Percentiles rank a stretch among this genome's conserved stretches.
Evolutionary conservation across 306 rosid species (phyloP).

Genomic region (Pueraria montana): DNA sequence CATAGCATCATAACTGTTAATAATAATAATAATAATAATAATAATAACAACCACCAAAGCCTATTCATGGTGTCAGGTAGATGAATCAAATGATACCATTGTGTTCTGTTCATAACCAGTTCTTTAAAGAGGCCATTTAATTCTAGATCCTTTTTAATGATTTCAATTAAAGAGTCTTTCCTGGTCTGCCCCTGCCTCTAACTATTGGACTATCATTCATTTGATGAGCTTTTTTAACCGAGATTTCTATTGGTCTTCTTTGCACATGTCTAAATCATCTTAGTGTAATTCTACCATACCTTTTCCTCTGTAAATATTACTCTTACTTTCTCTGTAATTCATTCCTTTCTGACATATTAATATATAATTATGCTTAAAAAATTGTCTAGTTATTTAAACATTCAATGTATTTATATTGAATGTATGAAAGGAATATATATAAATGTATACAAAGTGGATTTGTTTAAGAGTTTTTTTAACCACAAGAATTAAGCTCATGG

Average conservation of each 20-base stretch:
- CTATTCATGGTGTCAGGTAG: background rate
- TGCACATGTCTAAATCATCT: background rate
- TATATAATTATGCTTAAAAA: background rate
- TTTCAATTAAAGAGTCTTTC: background rate
- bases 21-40: background rate
- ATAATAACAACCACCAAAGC: background rate
- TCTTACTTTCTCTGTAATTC: background rate
- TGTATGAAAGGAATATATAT: background rate
- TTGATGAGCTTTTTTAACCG: background rate
- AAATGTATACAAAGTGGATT: background rate
- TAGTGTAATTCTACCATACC: background rate
- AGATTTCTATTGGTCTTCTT: background rate
- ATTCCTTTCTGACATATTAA: background rate
- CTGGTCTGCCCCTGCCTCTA: background rate
- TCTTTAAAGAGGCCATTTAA: background rate
- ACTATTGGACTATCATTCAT: background rate
- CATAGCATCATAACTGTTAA: constrained; percentile 9
- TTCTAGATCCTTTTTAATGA: background rate
- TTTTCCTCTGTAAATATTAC: background rate
- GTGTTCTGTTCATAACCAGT: background rate
- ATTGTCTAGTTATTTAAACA: background rate
- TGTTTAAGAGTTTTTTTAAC: background rate
- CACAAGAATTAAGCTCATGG: background rate
- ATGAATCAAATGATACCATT: background rate
- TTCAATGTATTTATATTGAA: background rate